Evolutionary conservation across 805 yeast species (phyloP).

Genomic region (Metschnikowia shivogae): DNA sequence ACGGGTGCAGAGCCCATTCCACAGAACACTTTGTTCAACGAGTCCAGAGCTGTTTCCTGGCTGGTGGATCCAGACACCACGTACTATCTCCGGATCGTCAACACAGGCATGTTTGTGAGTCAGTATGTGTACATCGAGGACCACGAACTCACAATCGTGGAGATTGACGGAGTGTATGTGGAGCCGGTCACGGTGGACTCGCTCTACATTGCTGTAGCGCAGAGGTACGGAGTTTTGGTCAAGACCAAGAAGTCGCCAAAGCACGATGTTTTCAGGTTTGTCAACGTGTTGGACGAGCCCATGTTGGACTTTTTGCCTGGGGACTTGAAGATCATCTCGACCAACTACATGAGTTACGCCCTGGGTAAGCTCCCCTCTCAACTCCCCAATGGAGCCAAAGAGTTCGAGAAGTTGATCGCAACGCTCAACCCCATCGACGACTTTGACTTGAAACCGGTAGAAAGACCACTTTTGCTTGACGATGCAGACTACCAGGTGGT

Average conservation of each 20-base stretch:
- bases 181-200: conserved; percentile 53
- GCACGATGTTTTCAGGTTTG: conserved; percentile 42
- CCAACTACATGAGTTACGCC: conserved; percentile 52
- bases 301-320: conserved; percentile 70
- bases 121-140: conserved; percentile 45
- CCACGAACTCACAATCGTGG: conserved; percentile 40
- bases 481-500: conserved; percentile 61
- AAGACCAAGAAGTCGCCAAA: conserved; percentile 50
- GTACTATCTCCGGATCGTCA: conserved; percentile 59
- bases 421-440: conserved; percentile 54
- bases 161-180: conserved; percentile 50
- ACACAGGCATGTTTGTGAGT: conserved; percentile 69
- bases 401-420: conserved; percentile 34
- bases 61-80: conserved; percentile 56
- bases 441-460: conserved; percentile 64
- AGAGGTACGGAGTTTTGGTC: conserved; percentile 69
- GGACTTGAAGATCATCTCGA: conserved; percentile 50
- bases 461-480: conserved; percentile 45
- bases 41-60: conserved; percentile 54
- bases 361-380: conserved; percentile 23
- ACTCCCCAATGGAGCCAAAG: conserved; percentile 23
- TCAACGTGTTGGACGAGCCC: conserved; percentile 56
- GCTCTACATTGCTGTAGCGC: conserved; percentile 72
- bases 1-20: conserved; percentile 86
- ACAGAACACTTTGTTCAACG: conserved; percentile 60